These are phyloP conservation scores for Phytophthora podocarpi DNA, from an alignment of 352 stramenopile genomes.

Conservation along the genomic window DNA sequence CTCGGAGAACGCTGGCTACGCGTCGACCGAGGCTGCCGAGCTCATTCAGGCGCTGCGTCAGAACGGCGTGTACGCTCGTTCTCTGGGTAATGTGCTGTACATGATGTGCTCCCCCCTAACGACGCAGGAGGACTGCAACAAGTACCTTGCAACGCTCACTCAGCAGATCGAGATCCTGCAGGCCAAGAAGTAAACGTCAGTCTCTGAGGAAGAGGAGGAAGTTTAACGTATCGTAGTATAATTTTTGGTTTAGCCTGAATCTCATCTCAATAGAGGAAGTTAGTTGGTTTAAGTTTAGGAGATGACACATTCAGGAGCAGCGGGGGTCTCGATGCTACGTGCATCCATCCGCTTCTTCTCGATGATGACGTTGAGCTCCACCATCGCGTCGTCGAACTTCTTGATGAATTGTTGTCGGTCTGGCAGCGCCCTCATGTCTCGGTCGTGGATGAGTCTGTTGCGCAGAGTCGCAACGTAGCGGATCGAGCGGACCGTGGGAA, in stretches of 20 bases:
- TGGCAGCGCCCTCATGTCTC: slow-evolving; percentile 56
- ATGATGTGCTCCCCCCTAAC: slow-evolving; percentile 87
- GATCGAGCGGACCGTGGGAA: slow-evolving; percentile 63
- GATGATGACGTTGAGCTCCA: slow-evolving; percentile 64
- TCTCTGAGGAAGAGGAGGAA: background rate
- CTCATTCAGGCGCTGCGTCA: slow-evolving; percentile 66
- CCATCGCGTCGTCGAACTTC: slow-evolving; percentile 61
- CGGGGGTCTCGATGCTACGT: background rate
- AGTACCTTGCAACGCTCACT: slow-evolving; percentile 58
- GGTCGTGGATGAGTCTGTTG: slow-evolving; percentile 84
- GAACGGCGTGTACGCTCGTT: slow-evolving; percentile 78
- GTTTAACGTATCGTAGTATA: slow-evolving; percentile 10
- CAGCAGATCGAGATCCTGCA: slow-evolving; percentile 53
- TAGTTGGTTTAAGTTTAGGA: slow-evolving; percentile 7
- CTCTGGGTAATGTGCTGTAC: slow-evolving; percentile 85
- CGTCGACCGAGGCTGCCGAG: slow-evolving; percentile 62
- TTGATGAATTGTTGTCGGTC: slow-evolving; percentile 70
- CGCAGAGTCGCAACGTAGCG: slow-evolving; percentile 82
- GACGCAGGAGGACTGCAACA: slow-evolving; percentile 60
- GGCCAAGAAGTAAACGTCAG: slow-evolving; percentile 28
- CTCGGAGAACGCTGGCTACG: slow-evolving; percentile 66
- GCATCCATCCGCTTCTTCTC: slow-evolving; percentile 57
- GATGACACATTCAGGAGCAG: slow-evolving; percentile 38
- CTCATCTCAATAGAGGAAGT: background rate
- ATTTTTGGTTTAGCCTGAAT: background rate